phyloP scores from a whole-genome alignment of 2,329 filamentous ascomycete genomes.

The Daldinia sp. region DNA sequence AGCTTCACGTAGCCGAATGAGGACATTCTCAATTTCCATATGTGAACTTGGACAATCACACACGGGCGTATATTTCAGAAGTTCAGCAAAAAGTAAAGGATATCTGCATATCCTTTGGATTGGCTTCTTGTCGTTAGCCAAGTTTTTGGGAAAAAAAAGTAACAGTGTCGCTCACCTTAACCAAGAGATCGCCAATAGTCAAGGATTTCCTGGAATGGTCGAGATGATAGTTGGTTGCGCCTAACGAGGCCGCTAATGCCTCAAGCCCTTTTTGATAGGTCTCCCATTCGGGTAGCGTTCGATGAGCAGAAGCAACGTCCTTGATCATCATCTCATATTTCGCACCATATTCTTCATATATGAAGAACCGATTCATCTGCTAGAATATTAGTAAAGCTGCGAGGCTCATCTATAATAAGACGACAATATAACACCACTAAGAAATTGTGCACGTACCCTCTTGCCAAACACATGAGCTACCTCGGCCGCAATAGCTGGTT shows the following conservation, averaged over 20 bases:
- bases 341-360: conserved; percentile 91
- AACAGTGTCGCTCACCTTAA: conserved; percentile 70
- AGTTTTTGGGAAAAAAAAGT: not conserved
- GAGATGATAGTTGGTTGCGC: conserved; percentile 71
- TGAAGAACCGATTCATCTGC: conserved; percentile 81
- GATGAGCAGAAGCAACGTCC: conserved; percentile 74
- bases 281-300: conserved; percentile 76
- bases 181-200: conserved; percentile 84
- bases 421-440: not conserved
- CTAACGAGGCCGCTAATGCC: conserved; percentile 77
- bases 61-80: conserved; percentile 83
- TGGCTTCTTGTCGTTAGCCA: conserved; percentile 62
- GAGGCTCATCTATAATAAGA: not conserved
- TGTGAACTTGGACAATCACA: conserved; percentile 86
- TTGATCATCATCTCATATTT: conserved; percentile 88
- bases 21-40: conserved; percentile 77
- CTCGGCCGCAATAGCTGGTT: conserved; percentile 66
- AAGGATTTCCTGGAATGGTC: conserved; percentile 76
- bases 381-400: conserved; percentile 4
- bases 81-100: conserved; percentile 82
- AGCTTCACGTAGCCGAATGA: conserved; percentile 75
- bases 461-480: conserved; percentile 68
- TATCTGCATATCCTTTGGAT: conserved; percentile 94
- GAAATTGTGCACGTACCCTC: conserved; percentile 55
- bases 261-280: conserved; percentile 87